Conservation (phyloP, 176 grass and related monocot species). For the Aechmea fasciata region DNA sequence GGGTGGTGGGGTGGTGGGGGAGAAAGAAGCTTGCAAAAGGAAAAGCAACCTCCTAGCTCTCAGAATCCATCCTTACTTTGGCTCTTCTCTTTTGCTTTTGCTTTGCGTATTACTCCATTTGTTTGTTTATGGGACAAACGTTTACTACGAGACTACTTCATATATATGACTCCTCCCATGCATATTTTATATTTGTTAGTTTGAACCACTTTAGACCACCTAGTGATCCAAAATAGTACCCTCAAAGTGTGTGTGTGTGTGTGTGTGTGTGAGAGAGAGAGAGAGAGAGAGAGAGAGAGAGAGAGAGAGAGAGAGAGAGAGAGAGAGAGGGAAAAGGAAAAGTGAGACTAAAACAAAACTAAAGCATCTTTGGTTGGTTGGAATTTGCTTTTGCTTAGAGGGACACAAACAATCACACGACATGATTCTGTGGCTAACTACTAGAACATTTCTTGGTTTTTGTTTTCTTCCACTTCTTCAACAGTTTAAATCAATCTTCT, state of each 20-base stretch:
- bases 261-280: too few species aligned
- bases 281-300: too few species aligned
- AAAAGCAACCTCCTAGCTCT: background rate
- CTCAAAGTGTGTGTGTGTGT: background rate
- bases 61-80: background rate
- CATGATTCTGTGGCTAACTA: background rate
- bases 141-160: background rate
- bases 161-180: background rate
- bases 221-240: background rate
- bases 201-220: background rate
- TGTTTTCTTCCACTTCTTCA: background rate
- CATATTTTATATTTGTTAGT: conserved; percentile 1
- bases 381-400: background rate
- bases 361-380: conserved; percentile 5
- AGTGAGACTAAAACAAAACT: background rate
- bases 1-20: too few species aligned
- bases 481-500: background rate
- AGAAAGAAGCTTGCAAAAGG: conserved; percentile 6
- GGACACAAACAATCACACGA: background rate
- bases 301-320: too few species aligned
- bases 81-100: background rate
- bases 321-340: conserved; percentile 4
- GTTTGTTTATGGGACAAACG: background rate
- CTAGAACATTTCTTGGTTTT: background rate
- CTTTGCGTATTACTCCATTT: background rate